Conservation (phyloP, 441 rosid genomes). For the Theobroma grandiflorum region DNA sequence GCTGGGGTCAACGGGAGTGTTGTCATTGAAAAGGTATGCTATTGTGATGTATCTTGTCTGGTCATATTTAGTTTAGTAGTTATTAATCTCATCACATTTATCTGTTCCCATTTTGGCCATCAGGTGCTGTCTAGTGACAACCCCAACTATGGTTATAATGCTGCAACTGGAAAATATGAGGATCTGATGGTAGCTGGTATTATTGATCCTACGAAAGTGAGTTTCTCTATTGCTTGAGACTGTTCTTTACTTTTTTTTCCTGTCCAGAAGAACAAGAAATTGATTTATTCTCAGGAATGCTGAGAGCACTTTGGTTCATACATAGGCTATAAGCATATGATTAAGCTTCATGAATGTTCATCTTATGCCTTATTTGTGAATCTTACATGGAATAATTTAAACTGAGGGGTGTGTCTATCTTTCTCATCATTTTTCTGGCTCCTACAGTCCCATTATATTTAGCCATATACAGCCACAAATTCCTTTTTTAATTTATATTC, state of each 20-base stretch:
- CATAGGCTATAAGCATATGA: background rate
- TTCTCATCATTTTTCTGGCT: background rate
- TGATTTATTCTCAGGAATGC: background rate
- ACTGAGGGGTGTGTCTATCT: background rate
- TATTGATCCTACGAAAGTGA: slow-evolving; percentile 93
- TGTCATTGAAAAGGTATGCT: slow-evolving; percentile 79
- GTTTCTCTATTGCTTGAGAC: slow-evolving; percentile 13
- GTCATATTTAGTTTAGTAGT: background rate
- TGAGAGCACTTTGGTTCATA: background rate
- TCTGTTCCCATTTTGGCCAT: slow-evolving; percentile 32
- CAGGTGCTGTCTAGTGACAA: slow-evolving; percentile 75
- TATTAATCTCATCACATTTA: background rate
- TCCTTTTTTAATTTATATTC: background rate
- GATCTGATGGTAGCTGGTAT: slow-evolving; percentile 95
- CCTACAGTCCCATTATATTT: background rate
- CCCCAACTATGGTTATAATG: slow-evolving; percentile 75
- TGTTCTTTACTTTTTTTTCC: background rate
- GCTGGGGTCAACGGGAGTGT: slow-evolving; percentile 96
- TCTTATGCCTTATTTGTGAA: background rate
- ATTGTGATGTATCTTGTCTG: slow-evolving; percentile 16
- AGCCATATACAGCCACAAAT: background rate
- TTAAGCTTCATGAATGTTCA: background rate
- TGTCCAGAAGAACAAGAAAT: background rate
- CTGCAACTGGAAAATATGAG: slow-evolving; percentile 90
- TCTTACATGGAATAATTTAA: background rate